phyloP scores from a whole-genome alignment of 495 filamentous ascomycete genomes.

The Tuber indicum region DNA sequence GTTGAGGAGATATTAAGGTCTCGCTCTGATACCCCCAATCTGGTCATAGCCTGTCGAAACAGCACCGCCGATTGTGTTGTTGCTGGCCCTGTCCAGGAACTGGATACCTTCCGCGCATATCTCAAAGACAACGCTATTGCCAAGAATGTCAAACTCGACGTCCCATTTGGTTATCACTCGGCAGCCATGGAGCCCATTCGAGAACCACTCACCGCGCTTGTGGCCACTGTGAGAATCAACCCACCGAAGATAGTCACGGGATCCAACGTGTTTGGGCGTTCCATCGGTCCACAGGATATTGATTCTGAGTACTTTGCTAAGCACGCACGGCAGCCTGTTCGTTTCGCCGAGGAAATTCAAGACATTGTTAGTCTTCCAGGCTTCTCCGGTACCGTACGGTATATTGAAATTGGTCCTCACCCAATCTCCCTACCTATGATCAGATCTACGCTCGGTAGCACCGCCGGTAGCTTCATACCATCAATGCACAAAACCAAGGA shows the following conservation, averaged over 20 bases:
- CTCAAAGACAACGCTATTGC: conserved; percentile 51
- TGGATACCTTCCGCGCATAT: conserved; percentile 54
- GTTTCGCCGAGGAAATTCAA: conserved; percentile 52
- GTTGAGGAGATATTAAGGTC: conserved; percentile 40
- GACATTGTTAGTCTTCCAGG: conserved; percentile 23
- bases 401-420: conserved; percentile 65
- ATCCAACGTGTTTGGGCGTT: conserved; percentile 47
- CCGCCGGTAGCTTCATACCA: conserved; percentile 52
- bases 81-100: conserved; percentile 50
- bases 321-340: conserved; percentile 65
- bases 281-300: conserved; percentile 53
- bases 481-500: conserved; percentile 54
- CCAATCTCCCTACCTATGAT: conserved; percentile 64
- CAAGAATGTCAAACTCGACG: conserved; percentile 62
- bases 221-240: conserved; percentile 55
- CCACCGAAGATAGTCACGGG: conserved; percentile 59
- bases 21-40: conserved; percentile 31
- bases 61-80: conserved; percentile 57
- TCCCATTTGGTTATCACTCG: conserved; percentile 78
- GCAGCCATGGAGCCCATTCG: conserved; percentile 72
- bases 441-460: conserved; percentile 56
- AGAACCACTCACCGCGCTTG: conserved; percentile 57
- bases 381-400: conserved; percentile 53
- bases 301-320: conserved; percentile 56
- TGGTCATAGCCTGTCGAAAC: conserved; percentile 58